Evolutionary conservation across 2,329 filamentous ascomycete species (phyloP).

Genomic region (Dothideomycetes sp.): DNA sequence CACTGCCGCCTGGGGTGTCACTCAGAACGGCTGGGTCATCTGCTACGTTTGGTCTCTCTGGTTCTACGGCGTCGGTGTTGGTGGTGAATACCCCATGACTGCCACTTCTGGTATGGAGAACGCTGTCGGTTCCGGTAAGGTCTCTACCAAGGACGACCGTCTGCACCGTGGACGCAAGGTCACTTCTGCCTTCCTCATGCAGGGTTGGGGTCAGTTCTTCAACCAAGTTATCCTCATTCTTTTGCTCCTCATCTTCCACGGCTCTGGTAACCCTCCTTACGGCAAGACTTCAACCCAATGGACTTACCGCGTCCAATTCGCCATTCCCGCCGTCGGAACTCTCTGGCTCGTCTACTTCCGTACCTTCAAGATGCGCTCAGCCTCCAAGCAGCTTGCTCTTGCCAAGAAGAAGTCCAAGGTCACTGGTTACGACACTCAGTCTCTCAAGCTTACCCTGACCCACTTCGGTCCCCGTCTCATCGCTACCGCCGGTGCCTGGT

Average conservation of each 20-base stretch:
- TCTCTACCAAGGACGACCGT: constrained; percentile 86
- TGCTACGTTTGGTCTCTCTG: constrained; percentile 94
- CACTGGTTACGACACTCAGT: constrained; percentile 85
- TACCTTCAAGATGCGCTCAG: constrained; percentile 86
- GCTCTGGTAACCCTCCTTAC: constrained; percentile 68
- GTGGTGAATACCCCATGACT: constrained; percentile 93
- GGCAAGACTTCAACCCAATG: constrained; percentile 69
- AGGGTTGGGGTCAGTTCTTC: constrained; percentile 93
- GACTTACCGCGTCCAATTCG: constrained; percentile 87
- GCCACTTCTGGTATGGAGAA: constrained; percentile 93
- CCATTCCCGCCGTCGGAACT: constrained; percentile 80
- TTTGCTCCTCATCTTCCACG: constrained; percentile 81
- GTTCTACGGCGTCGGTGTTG: constrained; percentile 68
- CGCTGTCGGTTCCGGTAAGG: constrained; percentile 70
- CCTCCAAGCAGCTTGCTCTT: constrained; percentile 68
- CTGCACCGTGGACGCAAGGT: constrained; percentile 94
- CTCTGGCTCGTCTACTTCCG: constrained; percentile 95
- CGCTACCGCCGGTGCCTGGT: constrained; percentile 84
- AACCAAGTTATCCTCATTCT: constrained; percentile 89
- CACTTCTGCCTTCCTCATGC: constrained; percentile 93
- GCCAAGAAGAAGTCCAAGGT: constrained; percentile 81
- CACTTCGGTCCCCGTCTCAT: constrained; percentile 81
- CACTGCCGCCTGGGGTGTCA: constrained; percentile 79
- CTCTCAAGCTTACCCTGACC: constrained; percentile 65
- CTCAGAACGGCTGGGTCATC: constrained; percentile 85